Evolutionary conservation across 768 basidiomycete genomes (phyloP), one percentile per base, ranked within the genome.

Genomic region (Hortiboletus campestris): DNA sequence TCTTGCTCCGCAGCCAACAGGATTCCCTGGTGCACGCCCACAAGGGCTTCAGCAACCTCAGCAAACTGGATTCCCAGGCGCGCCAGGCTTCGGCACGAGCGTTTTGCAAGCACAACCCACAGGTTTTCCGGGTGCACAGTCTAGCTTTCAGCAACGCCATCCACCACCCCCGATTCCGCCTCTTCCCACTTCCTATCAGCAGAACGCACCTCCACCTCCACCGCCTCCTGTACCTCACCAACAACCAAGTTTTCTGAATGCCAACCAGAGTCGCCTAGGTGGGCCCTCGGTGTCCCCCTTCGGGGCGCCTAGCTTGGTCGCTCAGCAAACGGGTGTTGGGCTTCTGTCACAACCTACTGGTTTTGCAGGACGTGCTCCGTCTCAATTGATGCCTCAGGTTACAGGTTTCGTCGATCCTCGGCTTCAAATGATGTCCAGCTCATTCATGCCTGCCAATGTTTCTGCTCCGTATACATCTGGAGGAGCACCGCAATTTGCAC

Each of bases 371-470:
- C 72, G 67, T 47, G 63, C 75, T 42, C 56, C 65, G 51, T 47
- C 71, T 64, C 78, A 80, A 8, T 79, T 93, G 48, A 75, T 87
- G 2, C 81, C 89, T 16, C 92, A 94, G 64, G 73, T 79, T 51
- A 94, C 92, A 7, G 92, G 92, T 20, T 91, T 81, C 63, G 75
- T 89, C 51, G 89, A 96, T 73, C 94, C 93, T 2, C 76, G 92
- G 19, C 75, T 95, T 47, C 83, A 84, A 68, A 86, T 94, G 83
- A 92, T 97, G 89, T 85, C 85, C n/a, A 89, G 75, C 57, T 86
- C 88, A 0, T 97, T 98, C 74, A 90, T 98, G 85, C 95, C 96
- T 13, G 76, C 83, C 49, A 89, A 84, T 60, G 72, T 75, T 3
- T 77, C 84, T 29, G 71, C 83, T 14, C 84, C 82, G 9, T 88